phyloP scores from a whole-genome alignment of 1,284 basidiomycete species.

The Cutaneotrichosporon cutaneum region DNA sequence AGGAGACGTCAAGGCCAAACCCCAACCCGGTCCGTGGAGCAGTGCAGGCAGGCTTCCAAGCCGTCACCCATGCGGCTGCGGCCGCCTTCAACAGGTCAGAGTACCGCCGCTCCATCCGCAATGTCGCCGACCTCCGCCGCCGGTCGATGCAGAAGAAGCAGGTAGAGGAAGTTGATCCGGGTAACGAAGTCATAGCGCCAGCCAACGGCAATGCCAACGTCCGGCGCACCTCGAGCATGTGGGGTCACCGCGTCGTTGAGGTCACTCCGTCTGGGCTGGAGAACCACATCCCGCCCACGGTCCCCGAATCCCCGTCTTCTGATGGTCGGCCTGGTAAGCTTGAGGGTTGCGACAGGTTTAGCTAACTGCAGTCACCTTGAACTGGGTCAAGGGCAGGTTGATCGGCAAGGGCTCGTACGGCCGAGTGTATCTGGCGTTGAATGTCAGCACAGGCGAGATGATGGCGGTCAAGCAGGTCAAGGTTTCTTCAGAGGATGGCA shows the following conservation, averaged over 20 bases:
- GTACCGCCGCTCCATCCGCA: constrained; percentile 77
- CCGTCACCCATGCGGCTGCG: background rate
- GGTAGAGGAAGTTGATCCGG: constrained; percentile 5
- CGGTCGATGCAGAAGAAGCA: constrained; percentile 23
- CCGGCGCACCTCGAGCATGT: constrained; percentile 89
- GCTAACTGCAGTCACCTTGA: constrained; percentile 66
- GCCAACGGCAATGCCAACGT: constrained; percentile 55
- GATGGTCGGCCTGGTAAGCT: constrained; percentile 17
- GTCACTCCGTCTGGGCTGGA: constrained; percentile 67
- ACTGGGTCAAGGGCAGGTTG: constrained; percentile 96
- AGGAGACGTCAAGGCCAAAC: constrained; percentile 1
- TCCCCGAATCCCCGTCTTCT: constrained; percentile 36
- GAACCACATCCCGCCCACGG: constrained; percentile 56
- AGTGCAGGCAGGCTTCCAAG: constrained; percentile 7
- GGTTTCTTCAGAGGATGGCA: constrained; percentile 51
- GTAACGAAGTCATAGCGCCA: background rate
- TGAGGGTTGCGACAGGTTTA: background rate
- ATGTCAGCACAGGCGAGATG: constrained; percentile 98
- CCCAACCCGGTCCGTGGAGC: constrained; percentile 25
- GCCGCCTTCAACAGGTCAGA: constrained; percentile 48
- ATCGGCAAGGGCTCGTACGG: constrained; percentile 98
- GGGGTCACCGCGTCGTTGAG: constrained; percentile 91
- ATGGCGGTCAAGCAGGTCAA: constrained; percentile 99
- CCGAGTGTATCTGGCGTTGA: constrained; percentile 91
- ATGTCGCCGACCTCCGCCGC: constrained; percentile 63